A percentile compares a stretch with the other conserved stretches of the same genome.
phyloP scores from a whole-genome alignment of 768 basidiomycete genomes.

The Kwoniella bestiolae region DNA sequence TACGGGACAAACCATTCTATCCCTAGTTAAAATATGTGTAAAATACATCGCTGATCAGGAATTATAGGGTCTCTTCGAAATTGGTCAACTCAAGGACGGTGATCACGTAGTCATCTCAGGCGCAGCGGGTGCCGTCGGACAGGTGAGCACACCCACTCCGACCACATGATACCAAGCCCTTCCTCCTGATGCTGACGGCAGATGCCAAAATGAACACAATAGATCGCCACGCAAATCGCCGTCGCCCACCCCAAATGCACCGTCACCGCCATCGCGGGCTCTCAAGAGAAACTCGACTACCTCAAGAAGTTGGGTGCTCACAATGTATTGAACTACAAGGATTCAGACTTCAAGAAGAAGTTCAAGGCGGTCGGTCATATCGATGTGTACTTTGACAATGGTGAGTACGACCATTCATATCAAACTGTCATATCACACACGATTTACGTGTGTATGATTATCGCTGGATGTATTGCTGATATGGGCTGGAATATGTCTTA shows the following conservation, averaged over 20 bases:
- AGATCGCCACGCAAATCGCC: slow-evolving; percentile 56
- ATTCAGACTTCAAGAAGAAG: slow-evolving; percentile 69
- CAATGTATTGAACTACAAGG: slow-evolving; percentile 85
- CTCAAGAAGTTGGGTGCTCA: slow-evolving; percentile 83
- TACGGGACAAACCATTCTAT: slow-evolving; percentile 10
- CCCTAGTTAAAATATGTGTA: not conserved
- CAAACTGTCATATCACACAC: not conserved
- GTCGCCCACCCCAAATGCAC: slow-evolving; percentile 59
- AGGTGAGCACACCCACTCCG: slow-evolving; percentile 33
- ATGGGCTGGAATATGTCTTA: slow-evolving; percentile 16
- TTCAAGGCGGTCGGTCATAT: slow-evolving; percentile 69
- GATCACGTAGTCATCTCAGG: slow-evolving; percentile 82
- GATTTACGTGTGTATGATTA: not conserved
- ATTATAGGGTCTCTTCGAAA: slow-evolving; percentile 74
- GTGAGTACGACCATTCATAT: slow-evolving; percentile 28
- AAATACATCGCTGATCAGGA: not conserved
- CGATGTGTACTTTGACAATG: slow-evolving; percentile 57
- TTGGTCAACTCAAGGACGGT: slow-evolving; percentile 78
- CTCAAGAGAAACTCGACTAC: slow-evolving; percentile 80
- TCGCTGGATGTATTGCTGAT: not conserved
- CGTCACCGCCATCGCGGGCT: slow-evolving; percentile 87
- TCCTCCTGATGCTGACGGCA: no score
- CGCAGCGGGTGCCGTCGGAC: slow-evolving; percentile 79
- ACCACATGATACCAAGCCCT: not conserved
- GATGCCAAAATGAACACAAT: no score